phyloP scores from a whole-genome alignment of 2,329 filamentous ascomycete genomes.

The Fusarium poae region DNA sequence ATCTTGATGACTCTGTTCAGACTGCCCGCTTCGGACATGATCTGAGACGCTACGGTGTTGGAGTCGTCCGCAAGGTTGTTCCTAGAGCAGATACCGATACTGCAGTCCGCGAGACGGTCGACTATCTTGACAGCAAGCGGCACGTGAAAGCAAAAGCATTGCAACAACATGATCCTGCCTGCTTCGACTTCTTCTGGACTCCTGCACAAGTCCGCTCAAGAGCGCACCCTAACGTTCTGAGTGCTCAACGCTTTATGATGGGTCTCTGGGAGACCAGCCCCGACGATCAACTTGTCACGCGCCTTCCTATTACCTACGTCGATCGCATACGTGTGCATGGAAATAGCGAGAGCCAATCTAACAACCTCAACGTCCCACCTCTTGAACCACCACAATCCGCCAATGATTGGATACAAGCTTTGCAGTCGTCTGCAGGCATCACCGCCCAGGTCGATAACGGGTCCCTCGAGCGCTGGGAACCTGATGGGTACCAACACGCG shows the following conservation, averaged over 20 bases:
- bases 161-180: constrained; percentile 67
- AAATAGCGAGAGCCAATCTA: constrained; percentile 52
- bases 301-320: constrained; percentile 75
- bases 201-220: constrained; percentile 77
- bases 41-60: constrained; percentile 72
- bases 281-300: constrained; percentile 69
- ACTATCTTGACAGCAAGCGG: constrained; percentile 60
- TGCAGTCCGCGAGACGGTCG: constrained; percentile 70
- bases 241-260: constrained; percentile 75
- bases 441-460: constrained; percentile 79
- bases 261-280: constrained; percentile 71
- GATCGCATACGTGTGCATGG: constrained; percentile 77
- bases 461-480: constrained; percentile 78
- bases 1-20: constrained; percentile 62
- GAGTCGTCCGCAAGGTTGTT: constrained; percentile 74
- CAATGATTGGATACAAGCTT: constrained; percentile 57
- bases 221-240: constrained; percentile 73
- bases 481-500: constrained; percentile 72
- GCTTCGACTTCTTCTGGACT: constrained; percentile 81
- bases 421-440: constrained; percentile 61
- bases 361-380: constrained; percentile 39
- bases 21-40: constrained; percentile 68
- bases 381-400: constrained; percentile 51
- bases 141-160: constrained; percentile 44
- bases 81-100: constrained; percentile 67